Evolutionary conservation across 1,284 basidiomycete species (phyloP).

Genomic region (Cerioporus squamosus): DNA sequence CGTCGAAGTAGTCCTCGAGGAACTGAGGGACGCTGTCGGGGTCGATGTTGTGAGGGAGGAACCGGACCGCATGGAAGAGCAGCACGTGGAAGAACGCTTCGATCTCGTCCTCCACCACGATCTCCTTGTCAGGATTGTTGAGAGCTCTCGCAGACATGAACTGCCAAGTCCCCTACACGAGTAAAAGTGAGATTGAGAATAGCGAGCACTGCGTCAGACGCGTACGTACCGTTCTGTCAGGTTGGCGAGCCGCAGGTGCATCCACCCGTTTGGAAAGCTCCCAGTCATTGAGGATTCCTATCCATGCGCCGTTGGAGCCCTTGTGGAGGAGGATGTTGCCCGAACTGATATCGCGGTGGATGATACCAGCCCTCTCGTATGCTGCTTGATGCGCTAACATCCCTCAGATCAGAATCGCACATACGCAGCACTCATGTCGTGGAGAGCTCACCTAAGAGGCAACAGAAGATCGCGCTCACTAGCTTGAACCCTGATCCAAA

Average conservation of each 20-base stretch:
- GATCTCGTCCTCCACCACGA: not conserved
- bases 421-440: too few relatives aligned
- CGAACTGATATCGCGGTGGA: conserved; percentile 14
- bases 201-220: not conserved
- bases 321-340: conserved; percentile 7
- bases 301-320: not conserved
- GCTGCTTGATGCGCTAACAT: conserved; percentile 6
- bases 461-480: not conserved
- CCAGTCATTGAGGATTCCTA: conserved; percentile 7
- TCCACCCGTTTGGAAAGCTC: conserved; percentile 4
- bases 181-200: not conserved
- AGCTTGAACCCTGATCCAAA: conserved; percentile 4
- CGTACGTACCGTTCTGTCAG: not conserved
- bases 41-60: not conserved
- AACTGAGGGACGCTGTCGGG: not conserved
- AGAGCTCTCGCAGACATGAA: not conserved
- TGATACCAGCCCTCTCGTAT: not conserved
- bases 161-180: conserved; percentile 2
- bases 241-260: not conserved
- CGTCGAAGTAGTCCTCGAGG: conserved; percentile 1
- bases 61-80: not conserved
- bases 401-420: too few relatives aligned
- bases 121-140: not conserved
- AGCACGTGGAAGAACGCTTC: conserved; percentile 1
- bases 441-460: not conserved